Base-by-base conservation (phyloP, 805 yeast genomes). In the Millerozyma acaciae region DNA sequence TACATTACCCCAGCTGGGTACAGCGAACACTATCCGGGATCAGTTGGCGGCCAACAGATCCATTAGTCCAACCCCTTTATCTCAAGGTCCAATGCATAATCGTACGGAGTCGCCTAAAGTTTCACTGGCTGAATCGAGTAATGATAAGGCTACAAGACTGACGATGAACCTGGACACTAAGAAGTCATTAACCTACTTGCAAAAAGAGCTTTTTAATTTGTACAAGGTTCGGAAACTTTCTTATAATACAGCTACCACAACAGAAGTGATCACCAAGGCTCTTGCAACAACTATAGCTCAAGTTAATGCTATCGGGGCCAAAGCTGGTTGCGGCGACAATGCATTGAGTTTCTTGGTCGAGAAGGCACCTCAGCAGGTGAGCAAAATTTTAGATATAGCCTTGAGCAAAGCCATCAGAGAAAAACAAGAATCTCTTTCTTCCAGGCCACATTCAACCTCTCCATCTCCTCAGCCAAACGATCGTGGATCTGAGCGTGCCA, bases 201-300 rank as follows among this genome's bases (percentile, higher is more conserved):
- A 90, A 59, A 88, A 86, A 48, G 96, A 89, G 52, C 65, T 90
- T 16, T 81, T 86, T 47, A 73, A 79, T 9, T 72, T 89, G 37
- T 83, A 94, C 20, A 85, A 84, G 49, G 85, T 83, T 35, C 66
- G 88, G 40, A 82, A 76, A 45, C 48, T 67, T 26, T 76, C 86
- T 38, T 76, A 80, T 39, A 86, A 83, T 38, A 84, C 86, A 24
- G 88, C 83, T 16, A 78, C 87, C 5, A 86, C 90, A 32, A 84
- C 96, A 0, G 84, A 79, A 38, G 78, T 88, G 34, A 67, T 89
- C 46, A 89, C 96, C 6, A 88, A 84, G 47, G 96, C 96, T 1
- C 68, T 89, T 45, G 96, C 96, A 3, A 84, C 89, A 66, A 90
- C 96, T 0, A 87, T 89, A 42, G 90, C 94, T 8, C 93, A 84